A percentile compares a stretch with the other conserved stretches of the same genome.
phyloP scores from a whole-genome alignment of 179 eudicot species.

The Vitellaria paradoxa region DNA sequence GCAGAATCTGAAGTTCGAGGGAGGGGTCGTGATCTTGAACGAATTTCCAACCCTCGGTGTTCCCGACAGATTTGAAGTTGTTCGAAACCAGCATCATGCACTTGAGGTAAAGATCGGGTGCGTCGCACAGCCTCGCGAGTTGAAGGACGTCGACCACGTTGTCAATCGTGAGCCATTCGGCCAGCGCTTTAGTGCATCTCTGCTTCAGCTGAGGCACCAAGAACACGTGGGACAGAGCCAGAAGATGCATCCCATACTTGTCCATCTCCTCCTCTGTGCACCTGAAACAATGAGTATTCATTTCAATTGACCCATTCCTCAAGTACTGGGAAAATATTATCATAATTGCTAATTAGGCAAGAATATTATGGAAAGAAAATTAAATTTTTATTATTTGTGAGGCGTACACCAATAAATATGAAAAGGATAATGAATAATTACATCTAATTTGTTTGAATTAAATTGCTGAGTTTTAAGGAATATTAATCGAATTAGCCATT shows the following conservation, averaged over 20 bases:
- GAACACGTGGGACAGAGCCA: constrained; percentile 86
- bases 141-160: constrained; percentile 82
- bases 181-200: constrained; percentile 63
- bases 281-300: constrained; percentile 36
- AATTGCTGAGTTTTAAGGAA: background rate
- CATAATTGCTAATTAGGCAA: too few species aligned
- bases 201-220: constrained; percentile 75
- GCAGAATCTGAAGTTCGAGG: constrained; percentile 87
- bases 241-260: constrained; percentile 74
- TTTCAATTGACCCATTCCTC: background rate
- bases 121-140: constrained; percentile 76
- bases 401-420: too few species aligned
- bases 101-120: constrained; percentile 75
- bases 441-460: too few species aligned
- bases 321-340: too few species aligned
- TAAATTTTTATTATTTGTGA: too few species aligned
- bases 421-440: too few species aligned
- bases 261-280: constrained; percentile 69
- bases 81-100: constrained; percentile 55
- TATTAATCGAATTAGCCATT: background rate
- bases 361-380: too few species aligned
- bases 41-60: constrained; percentile 86
- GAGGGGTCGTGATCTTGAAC: constrained; percentile 70
- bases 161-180: constrained; percentile 49
- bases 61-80: constrained; percentile 56